Conservation (phyloP, 371 early-diverging fungal genomes). For the Mortierella sp. region DNA sequence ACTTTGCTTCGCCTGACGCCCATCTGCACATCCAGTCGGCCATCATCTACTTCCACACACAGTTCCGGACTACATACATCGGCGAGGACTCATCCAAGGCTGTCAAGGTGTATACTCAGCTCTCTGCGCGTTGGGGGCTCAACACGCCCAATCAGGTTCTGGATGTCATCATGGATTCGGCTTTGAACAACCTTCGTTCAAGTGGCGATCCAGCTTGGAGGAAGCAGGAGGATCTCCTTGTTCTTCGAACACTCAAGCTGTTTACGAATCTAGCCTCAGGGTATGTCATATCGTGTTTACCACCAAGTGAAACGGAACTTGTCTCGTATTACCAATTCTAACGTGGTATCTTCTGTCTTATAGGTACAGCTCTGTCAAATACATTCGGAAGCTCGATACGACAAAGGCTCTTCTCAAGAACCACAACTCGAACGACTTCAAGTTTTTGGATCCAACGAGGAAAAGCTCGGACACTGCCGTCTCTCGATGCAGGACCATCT, state of each 20-base stretch:
- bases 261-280: conserved; percentile 88
- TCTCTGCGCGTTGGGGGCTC: conserved; percentile 45
- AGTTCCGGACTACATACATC: conserved; percentile 85
- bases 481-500: conserved; percentile 67
- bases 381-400: conserved; percentile 80
- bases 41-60: conserved; percentile 82
- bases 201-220: conserved; percentile 66
- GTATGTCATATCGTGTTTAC: conserved; percentile 57
- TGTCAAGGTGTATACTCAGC: conserved; percentile 68
- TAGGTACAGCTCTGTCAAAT: conserved; percentile 78
- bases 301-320: background rate
- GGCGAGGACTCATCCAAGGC: conserved; percentile 68
- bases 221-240: conserved; percentile 62
- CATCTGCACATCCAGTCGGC: conserved; percentile 64
- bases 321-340: background rate
- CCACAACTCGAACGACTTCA: conserved; percentile 77
- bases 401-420: conserved; percentile 75
- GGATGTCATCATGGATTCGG: conserved; percentile 75
- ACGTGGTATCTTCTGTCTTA: background rate
- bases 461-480: conserved; percentile 58
- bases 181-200: conserved; percentile 59
- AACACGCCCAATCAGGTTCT: conserved; percentile 62
- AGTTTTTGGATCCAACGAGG: conserved; percentile 74
- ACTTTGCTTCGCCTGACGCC: conserved; percentile 42
- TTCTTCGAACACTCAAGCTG: conserved; percentile 71